Evolutionary conservation across 1,284 basidiomycete genomes (phyloP), one percentile per base, ranked within the genome.

Genomic region (Gomphus bonarii): DNA sequence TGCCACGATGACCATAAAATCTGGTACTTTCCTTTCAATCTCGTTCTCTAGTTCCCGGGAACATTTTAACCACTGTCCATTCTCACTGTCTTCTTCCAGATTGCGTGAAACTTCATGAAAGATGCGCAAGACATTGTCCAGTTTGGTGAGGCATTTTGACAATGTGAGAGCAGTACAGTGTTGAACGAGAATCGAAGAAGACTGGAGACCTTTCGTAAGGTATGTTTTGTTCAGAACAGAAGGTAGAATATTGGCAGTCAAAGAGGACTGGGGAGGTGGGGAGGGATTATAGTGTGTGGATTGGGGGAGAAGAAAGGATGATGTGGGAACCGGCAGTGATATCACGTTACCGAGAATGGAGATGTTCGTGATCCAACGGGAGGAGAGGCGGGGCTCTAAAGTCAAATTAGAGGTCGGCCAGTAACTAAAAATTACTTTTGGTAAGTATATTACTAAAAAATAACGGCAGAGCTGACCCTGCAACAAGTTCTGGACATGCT

Each of bases 321-420:
- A 67, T 9, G 73, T 64, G 0, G 92, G 93, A 0, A 92, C 71
- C 0, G 87, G 81, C 0, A 93, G 76, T 0, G 86, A 85, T 49
- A 95, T 76, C 35, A 94, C 78, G 2, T 79, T 75, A 0, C 85
- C 88, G 43, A 92, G 78, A 65, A 93, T 89, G 2, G 90, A 78
- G 59, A 95, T 82, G 55, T 92, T 94, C 1, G 86, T 82, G 33
- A 97, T 82, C 93, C 93, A 97, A 64, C 86, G 84, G 0, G 90
- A 89, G 6, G 88, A 88, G 0, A 94, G 78, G 1, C 90, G 81
- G 0, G 94, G 92, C 62, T 97, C 94, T 7, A 97, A 75, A 0
- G 87, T 86, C 22, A 93, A 72, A 0, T 81, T 80, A 3, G 81
- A 85, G 35, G 78, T 78, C 16, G 81, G 70, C 89, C 91, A 92